Percentiles rank a stretch among this genome's conserved stretches.
Evolutionary conservation across 2,329 filamentous ascomycete species (phyloP).

Genomic region (Dactylellina haptotyla): DNA sequence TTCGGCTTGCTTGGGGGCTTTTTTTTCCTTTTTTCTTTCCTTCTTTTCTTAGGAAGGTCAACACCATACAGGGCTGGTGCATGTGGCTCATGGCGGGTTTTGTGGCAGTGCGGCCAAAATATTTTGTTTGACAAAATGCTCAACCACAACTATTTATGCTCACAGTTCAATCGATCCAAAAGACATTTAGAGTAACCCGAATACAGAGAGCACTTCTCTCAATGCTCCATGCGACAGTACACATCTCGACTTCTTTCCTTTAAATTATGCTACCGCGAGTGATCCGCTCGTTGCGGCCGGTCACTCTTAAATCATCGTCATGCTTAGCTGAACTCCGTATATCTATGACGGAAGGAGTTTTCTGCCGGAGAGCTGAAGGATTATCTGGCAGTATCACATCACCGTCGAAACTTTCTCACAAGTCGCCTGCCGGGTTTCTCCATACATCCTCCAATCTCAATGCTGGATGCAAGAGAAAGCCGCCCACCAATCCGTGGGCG

Average conservation of each 20-base stretch:
- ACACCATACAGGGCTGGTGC: neutral
- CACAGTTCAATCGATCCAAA: no score
- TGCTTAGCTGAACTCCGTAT: slow-evolving; percentile 21
- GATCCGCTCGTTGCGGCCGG: slow-evolving; percentile 20
- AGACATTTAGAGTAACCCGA: no score
- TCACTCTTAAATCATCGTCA: slow-evolving; percentile 31
- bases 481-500: slow-evolving; percentile 43
- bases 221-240: no score
- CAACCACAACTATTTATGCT: no score
- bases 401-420: neutral
- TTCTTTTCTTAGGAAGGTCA: neutral
- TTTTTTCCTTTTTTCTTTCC: neutral
- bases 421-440: neutral
- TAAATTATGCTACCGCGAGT: slow-evolving; percentile 20
- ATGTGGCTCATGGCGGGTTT: neutral
- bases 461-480: slow-evolving; percentile 18
- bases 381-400: neutral
- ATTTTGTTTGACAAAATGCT: slow-evolving; percentile 12
- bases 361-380: neutral
- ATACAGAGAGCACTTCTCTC: no score
- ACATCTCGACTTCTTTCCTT: neutral
- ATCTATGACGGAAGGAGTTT: slow-evolving; percentile 2
- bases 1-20: no score
- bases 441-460: slow-evolving; percentile 36
- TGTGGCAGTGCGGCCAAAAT: slow-evolving; percentile 25